Conservation (phyloP, 2,329 filamentous ascomycete genomes). For the Arthrobotrys musiformis region DNA sequence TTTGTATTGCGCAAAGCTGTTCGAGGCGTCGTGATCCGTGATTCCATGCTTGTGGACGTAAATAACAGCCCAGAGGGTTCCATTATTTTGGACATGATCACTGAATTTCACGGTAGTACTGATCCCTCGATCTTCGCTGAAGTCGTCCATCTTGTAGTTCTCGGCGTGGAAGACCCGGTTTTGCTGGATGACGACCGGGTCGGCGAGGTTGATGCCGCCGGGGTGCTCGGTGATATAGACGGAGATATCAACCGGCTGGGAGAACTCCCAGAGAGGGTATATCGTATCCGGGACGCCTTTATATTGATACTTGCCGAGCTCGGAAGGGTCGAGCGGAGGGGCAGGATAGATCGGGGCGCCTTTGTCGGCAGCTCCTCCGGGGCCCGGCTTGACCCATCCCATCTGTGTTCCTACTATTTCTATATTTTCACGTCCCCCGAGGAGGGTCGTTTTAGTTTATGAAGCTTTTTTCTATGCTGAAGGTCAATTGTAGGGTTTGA, state of each 20-base stretch:
- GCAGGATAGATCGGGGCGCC: constrained; percentile 64
- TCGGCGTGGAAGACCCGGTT: constrained; percentile 82
- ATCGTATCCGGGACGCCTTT: constrained; percentile 73
- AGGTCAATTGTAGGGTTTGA: not conserved
- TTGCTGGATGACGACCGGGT: constrained; percentile 69
- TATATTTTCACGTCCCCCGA: not conserved
- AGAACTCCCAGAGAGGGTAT: constrained; percentile 86
- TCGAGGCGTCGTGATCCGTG: constrained; percentile 76
- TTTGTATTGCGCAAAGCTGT: constrained; percentile 83
- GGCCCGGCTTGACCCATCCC: constrained; percentile 67
- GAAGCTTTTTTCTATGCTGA: too few species aligned
- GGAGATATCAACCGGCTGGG: constrained; percentile 81
- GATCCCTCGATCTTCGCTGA: constrained; percentile 78
- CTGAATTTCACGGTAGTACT: constrained; percentile 83
- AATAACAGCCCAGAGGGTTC: constrained; percentile 94
- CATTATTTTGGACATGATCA: constrained; percentile 83
- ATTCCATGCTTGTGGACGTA: constrained; percentile 82
- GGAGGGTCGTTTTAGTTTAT: not conserved
- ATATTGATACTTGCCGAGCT: constrained; percentile 74
- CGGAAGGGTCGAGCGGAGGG: constrained; percentile 68
- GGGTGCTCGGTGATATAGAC: constrained; percentile 84
- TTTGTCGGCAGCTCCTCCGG: constrained; percentile 65
- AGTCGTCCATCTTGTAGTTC: constrained; percentile 81
- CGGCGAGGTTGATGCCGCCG: constrained; percentile 74
- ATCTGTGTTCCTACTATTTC: constrained; percentile 58